phyloP scores from a whole-genome alignment of 140 eudicot genomes.

The Cichorium intybus region DNA sequence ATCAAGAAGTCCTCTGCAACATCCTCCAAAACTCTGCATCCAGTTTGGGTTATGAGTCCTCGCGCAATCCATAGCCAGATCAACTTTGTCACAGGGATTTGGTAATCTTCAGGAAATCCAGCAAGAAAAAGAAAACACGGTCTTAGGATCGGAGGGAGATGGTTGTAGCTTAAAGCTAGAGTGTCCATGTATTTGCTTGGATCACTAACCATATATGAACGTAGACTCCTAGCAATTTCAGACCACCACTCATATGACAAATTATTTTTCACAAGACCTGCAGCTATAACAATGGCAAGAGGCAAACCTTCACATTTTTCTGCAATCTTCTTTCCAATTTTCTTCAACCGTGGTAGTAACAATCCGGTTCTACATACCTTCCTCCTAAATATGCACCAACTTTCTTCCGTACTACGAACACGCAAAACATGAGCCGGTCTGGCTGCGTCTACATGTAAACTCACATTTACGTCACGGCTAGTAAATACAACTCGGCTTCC shows the following conservation, averaged over 20 bases:
- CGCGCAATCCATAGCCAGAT: slow-evolving; percentile 10
- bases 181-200: slow-evolving; percentile 13
- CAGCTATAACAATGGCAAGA: slow-evolving; percentile 16
- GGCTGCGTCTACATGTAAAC: slow-evolving; percentile 12
- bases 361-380: slow-evolving; percentile 3
- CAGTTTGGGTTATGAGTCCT: slow-evolving; percentile 6
- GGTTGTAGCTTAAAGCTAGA: slow-evolving; percentile 8
- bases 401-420: neutral
- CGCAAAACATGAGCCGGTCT: slow-evolving; percentile 1
- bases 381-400: slow-evolving; percentile 7
- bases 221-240: neutral
- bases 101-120: slow-evolving; percentile 7
- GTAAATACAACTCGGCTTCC: slow-evolving; percentile 26
- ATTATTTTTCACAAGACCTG: slow-evolving; percentile 10
- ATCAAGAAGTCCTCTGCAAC: slow-evolving; percentile 9
- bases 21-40: slow-evolving; percentile 1
- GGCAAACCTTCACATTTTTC: slow-evolving; percentile 19
- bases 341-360: neutral
- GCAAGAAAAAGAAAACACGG: slow-evolving; percentile 12
- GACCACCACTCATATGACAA: neutral
- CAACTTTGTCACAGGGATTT: slow-evolving; percentile 13
- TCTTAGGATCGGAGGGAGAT: slow-evolving; percentile 6
- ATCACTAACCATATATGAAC: neutral
- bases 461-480: slow-evolving; percentile 12
- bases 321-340: neutral